A percentile compares a stretch with the other conserved stretches of the same genome.
Evolutionary conservation across 176 grass and related monocot species (phyloP).

Genomic region (Metroxylon sagu): DNA sequence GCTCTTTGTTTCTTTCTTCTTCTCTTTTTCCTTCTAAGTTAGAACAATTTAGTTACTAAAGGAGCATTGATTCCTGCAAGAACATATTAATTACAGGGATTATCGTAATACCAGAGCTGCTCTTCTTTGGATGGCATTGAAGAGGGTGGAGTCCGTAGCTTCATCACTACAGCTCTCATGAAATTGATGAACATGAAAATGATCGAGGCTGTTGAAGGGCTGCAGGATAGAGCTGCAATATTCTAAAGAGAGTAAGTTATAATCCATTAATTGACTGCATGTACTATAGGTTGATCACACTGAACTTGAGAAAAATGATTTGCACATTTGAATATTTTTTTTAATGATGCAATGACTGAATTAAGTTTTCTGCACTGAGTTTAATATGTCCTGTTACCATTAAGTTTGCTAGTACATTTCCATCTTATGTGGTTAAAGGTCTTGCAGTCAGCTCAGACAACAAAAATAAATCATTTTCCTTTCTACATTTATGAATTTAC

Average conservation of each 20-base stretch:
- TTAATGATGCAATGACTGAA: not conserved
- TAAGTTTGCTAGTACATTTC: not conserved
- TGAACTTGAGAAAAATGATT: no score
- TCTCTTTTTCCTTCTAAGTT: no score
- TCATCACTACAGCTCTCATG: slow-evolving; percentile 69
- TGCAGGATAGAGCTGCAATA: slow-evolving; percentile 93
- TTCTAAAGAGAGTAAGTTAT: slow-evolving; percentile 78
- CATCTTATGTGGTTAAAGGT: not conserved
- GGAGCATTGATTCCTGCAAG: not conserved
- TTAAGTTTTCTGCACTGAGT: not conserved
- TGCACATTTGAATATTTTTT: no score
- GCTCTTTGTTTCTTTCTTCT: no score
- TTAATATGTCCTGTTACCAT: not conserved
- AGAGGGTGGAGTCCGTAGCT: slow-evolving; percentile 67
- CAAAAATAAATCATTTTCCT: no score
- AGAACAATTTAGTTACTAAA: no score
- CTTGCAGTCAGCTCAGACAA: no score
- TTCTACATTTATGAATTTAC: no score
- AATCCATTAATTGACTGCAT: no score
- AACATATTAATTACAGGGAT: slow-evolving; percentile 9
- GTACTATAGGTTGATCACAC: no score
- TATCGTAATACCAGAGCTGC: slow-evolving; percentile 53
- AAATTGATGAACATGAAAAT: slow-evolving; percentile 82
- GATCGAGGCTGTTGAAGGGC: slow-evolving; percentile 72
- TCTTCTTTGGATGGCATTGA: slow-evolving; percentile 89